Evolutionary conservation across 345 rosid genomes (phyloP), one percentile per base, ranked within the genome.

Genomic region (Salix suchowensis): DNA sequence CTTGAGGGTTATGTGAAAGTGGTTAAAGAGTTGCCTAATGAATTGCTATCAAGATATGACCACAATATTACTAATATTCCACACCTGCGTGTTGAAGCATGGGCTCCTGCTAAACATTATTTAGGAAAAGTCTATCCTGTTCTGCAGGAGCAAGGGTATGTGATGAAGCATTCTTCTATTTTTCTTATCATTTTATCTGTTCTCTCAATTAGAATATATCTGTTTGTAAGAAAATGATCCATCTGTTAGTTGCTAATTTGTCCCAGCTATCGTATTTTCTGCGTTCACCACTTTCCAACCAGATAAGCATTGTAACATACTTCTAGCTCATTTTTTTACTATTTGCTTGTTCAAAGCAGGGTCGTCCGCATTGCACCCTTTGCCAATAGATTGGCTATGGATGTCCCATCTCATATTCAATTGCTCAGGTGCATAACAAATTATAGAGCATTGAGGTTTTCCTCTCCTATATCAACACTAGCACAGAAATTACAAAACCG

Each of bases 371-470:
- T 95, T 37, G 83, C 93, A n/a, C 97, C 98, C 4, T 95, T 95
- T 76, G 97, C 98, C 58, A 93, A 95, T 85, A 88, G 98, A 88
- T 82, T 95, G 88, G 90, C 97, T n/a, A 95, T 95, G 98, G 87
- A 87, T 82, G 92, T 91, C 65, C 97, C 97, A 2, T 84, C 94
- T 39, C 91, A 89, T 77, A 88, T 93, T 80, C 98, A 95, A 80
- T 83, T 88, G 67, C 83, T 93, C 66, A 90, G 98, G 77, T 95
- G 98, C 90, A 81, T 91, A 67, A 86, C 97, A 55, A 95, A 95
- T 84, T 93, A 89, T 82, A 89, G 85, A 83, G 97, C 98, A 24
- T 76, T 95, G 84, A 88, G 77, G 84, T 95, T 93, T 81, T 88
- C 97, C 76, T 77, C 81, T 23, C 72, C 94, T 6, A 88, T 93